Evolutionary conservation across 805 yeast genomes (phyloP).

Genomic region (Metschnikowia lachancei): DNA sequence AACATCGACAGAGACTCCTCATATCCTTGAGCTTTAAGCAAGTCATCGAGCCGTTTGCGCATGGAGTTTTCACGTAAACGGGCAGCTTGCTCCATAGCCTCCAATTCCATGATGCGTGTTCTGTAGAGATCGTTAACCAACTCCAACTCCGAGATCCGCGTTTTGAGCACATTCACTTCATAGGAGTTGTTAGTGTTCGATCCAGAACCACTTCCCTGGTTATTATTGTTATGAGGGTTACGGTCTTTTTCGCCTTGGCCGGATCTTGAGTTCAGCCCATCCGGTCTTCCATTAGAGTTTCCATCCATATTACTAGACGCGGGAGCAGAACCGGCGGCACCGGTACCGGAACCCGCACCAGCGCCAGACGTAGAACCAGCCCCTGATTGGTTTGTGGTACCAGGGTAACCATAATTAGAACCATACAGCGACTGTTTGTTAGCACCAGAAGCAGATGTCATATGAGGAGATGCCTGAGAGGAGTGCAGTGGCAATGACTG

Average conservation of each 20-base stretch:
- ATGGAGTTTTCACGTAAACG: conserved; percentile 48
- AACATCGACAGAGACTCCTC: conserved; percentile 14
- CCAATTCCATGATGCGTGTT: conserved; percentile 79
- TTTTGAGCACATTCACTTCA: conserved; percentile 49
- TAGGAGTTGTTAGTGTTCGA: conserved; percentile 19
- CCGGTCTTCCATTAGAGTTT: neutral
- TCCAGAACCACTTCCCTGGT: conserved; percentile 2
- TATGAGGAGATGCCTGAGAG: neutral
- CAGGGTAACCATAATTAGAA: conserved; percentile 2
- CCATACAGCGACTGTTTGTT: conserved; percentile 1
- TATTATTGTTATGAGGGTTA: conserved; percentile 1
- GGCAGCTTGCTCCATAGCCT: conserved; percentile 59
- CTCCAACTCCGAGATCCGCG: conserved; percentile 84
- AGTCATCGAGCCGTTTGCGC: conserved; percentile 49
- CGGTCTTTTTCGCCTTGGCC: conserved; percentile 5
- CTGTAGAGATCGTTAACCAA: conserved; percentile 85
- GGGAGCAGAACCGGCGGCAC: neutral
- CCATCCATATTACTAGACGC: neutral
- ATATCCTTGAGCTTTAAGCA: conserved; percentile 29
- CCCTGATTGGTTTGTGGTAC: neutral
- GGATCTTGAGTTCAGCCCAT: neutral
- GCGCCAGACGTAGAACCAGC: neutral
- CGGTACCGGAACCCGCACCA: neutral
- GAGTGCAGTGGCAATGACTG: neutral
- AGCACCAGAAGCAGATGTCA: neutral